phyloP scores from a whole-genome alignment of 768 basidiomycete genomes.

The Amanita rubescens region DNA sequence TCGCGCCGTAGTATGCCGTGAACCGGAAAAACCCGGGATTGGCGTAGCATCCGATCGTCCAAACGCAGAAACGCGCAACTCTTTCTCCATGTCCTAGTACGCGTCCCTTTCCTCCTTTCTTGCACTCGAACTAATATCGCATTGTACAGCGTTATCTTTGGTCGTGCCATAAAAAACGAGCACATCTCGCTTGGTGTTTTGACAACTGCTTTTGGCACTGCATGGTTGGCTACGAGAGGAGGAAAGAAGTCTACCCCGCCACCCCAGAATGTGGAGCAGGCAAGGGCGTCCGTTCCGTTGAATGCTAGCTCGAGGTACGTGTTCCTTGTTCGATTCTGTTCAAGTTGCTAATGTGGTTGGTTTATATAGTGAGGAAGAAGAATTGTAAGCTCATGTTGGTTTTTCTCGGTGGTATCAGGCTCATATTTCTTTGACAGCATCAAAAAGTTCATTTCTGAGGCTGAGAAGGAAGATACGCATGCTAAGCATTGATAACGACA shows the following conservation, averaged over 20 bases:
- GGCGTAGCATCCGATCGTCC: too few relatives aligned
- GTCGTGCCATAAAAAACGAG: slow-evolving; percentile 77
- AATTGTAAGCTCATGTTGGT: slow-evolving; percentile 52
- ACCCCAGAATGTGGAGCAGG: slow-evolving; percentile 40
- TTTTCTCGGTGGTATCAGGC: slow-evolving; percentile 11
- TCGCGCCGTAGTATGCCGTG: too few relatives aligned
- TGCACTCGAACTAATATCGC: neutral
- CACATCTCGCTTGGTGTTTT: slow-evolving; percentile 70
- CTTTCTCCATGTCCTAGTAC: slow-evolving; percentile 7
- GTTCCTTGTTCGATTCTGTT: neutral
- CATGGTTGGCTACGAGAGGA: slow-evolving; percentile 45
- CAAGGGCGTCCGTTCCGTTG: slow-evolving; percentile 57
- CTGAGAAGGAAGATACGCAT: slow-evolving; percentile 57
- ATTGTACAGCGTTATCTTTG: slow-evolving; percentile 58
- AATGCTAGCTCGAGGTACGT: slow-evolving; percentile 63
- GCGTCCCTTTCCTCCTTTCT: neutral
- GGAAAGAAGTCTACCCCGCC: slow-evolving; percentile 41
- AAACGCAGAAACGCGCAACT: neutral
- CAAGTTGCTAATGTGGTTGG: slow-evolving; percentile 8
- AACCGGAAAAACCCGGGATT: too few relatives aligned
- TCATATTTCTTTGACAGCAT: slow-evolving; percentile 43
- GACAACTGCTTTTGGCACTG: slow-evolving; percentile 44
- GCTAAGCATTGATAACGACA: slow-evolving; percentile 37
- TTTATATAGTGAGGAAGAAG: slow-evolving; percentile 65
- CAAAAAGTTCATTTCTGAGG: slow-evolving; percentile 71